These are phyloP conservation scores for Eragrostis tef DNA, from an alignment of 202 grass and related monocot species.

Conservation along the genomic window DNA sequence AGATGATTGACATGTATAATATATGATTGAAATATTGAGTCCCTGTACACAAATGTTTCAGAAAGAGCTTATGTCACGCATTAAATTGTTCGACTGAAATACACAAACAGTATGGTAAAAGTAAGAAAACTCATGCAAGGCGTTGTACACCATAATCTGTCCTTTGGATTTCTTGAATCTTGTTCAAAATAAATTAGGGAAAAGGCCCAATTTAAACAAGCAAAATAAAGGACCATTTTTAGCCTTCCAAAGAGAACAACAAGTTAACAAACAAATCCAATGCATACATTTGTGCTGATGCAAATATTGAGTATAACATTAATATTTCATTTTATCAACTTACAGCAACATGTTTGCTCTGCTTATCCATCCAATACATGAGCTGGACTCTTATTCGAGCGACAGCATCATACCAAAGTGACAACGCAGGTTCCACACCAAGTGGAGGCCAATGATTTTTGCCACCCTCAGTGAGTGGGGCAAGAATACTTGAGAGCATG, in stretches of 20 bases:
- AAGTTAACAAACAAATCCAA: constrained; percentile 31
- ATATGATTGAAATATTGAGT: constrained; percentile 12
- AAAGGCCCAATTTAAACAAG: neutral
- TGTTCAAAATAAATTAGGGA: constrained; percentile 14
- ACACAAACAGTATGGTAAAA: neutral
- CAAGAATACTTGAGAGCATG: constrained; percentile 97
- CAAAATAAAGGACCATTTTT: neutral
- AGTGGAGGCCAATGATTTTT: constrained; percentile 91
- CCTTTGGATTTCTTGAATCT: neutral
- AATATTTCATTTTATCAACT: constrained; percentile 58
- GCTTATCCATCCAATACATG: constrained; percentile 96
- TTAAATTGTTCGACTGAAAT: neutral
- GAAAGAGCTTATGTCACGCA: constrained; percentile 20
- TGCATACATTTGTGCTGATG: neutral
- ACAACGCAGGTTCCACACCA: constrained; percentile 80
- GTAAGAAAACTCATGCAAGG: neutral
- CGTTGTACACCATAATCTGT: neutral
- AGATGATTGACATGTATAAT: neutral
- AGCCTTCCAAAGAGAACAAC: constrained; percentile 8
- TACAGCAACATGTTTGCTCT: constrained; percentile 95
- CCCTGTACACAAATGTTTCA: neutral
- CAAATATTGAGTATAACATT: constrained; percentile 22
- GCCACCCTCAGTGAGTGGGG: constrained; percentile 84
- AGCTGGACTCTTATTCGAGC: constrained; percentile 76
- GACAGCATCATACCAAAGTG: constrained; percentile 96